A percentile compares a stretch with the other conserved stretches of the same genome.
Evolutionary conservation across 164 flowering plant species (phyloP).

Genomic region (Hamamelis virginiana): DNA sequence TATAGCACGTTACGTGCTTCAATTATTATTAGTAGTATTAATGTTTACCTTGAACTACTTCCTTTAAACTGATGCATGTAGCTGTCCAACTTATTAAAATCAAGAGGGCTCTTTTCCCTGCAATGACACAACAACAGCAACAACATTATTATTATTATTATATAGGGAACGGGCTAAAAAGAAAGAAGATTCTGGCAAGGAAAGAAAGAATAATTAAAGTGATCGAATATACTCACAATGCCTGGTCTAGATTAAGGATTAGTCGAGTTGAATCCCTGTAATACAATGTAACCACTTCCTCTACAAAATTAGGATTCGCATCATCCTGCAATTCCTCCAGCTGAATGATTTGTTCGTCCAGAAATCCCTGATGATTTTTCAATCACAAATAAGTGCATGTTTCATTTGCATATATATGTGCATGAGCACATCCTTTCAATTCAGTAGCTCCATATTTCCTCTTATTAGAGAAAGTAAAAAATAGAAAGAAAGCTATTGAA

Average conservation of each 20-base stretch:
- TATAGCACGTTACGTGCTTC: too few relatives aligned
- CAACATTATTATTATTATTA: background rate
- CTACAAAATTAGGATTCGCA: conserved; percentile 73
- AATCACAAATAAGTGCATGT: background rate
- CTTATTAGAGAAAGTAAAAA: too few relatives aligned
- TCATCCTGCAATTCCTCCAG: conserved; percentile 72
- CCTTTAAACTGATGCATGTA: conserved; percentile 76
- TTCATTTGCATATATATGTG: too few relatives aligned
- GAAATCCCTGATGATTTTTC: conserved; percentile 45
- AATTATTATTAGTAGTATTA: background rate
- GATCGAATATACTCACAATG: conserved; percentile 41
- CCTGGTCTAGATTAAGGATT: conserved; percentile 48
- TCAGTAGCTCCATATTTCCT: too few relatives aligned
- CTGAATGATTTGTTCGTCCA: conserved; percentile 68
- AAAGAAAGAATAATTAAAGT: background rate
- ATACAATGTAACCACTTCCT: conserved; percentile 64
- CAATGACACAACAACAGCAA: background rate
- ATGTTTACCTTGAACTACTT: conserved; percentile 57
- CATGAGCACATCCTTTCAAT: too few relatives aligned
- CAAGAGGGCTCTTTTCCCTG: conserved; percentile 55
- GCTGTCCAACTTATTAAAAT: conserved; percentile 54
- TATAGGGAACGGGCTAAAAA: too few relatives aligned
- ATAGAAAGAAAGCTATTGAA: too few relatives aligned
- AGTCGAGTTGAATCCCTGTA: conserved; percentile 59
- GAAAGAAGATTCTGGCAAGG: too few relatives aligned